Evolutionary conservation across 495 filamentous ascomycete species (phyloP).

Genomic region (Mytilinidion resinicola): DNA sequence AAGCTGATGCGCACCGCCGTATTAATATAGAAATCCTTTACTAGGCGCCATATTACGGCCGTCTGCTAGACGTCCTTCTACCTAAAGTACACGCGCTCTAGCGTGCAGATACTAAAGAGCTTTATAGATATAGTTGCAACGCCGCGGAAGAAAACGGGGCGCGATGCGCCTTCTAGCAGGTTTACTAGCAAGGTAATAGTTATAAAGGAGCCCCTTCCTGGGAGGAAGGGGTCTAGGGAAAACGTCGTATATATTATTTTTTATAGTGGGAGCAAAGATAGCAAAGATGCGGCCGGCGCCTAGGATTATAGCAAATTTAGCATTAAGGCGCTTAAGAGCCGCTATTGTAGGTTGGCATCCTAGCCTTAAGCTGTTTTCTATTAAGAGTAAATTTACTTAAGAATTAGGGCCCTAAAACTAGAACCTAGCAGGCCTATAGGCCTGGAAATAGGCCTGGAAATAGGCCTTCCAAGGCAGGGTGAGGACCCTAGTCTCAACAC

Average conservation of each 20-base stretch:
- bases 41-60: conserved; percentile 77
- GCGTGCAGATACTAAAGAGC: conserved; percentile 84
- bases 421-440: too few relatives aligned
- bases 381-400: too few relatives aligned
- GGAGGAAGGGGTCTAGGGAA: conserved; percentile 65
- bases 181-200: conserved; percentile 76
- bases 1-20: conserved; percentile 64
- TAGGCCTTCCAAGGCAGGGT: too few relatives aligned
- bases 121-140: conserved; percentile 97
- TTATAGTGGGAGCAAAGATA: conserved; percentile 76
- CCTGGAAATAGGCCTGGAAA: too few relatives aligned
- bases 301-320: conserved; percentile 52
- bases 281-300: conserved; percentile 65
- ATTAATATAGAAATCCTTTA: conserved; percentile 78
- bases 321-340: conserved; percentile 61
- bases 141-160: conserved; percentile 92
- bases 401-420: too few relatives aligned
- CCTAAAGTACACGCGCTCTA: conserved; percentile 89
- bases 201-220: conserved; percentile 75
- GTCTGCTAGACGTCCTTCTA: conserved; percentile 98
- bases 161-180: conserved; percentile 71
- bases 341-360: conserved; percentile 64
- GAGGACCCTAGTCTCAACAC: too few relatives aligned
- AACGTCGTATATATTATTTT: conserved; percentile 81
- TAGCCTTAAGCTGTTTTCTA: too few relatives aligned